Conservation (phyloP, 176 grass and related monocot species). For the Melocanna baccifera region DNA sequence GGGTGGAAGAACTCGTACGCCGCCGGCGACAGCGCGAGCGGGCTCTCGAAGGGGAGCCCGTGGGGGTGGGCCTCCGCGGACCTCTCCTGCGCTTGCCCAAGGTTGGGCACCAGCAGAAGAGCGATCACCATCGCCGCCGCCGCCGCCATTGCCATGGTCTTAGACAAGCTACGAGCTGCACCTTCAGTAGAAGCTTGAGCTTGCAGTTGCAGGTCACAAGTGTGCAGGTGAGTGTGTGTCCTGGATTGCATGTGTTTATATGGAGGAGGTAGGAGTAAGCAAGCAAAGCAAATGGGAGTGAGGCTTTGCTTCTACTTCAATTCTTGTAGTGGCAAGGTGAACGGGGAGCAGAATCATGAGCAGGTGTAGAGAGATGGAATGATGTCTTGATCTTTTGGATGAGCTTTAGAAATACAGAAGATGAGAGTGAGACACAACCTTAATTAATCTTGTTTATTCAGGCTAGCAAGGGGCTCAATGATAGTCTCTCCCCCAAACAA, state of each 20-base stretch:
- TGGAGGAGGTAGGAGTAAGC: slow-evolving; percentile 35
- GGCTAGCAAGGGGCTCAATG: slow-evolving; percentile 31
- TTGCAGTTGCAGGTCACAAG: slow-evolving; percentile 4
- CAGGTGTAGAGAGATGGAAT: slow-evolving; percentile 41
- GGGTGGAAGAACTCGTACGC: slow-evolving; percentile 91
- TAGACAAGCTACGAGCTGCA: slow-evolving; percentile 1
- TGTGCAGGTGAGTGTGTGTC: slow-evolving; percentile 17
- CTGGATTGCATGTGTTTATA: slow-evolving; percentile 37
- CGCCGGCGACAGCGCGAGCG: slow-evolving; percentile 58
- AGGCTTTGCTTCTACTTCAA: slow-evolving; percentile 69
- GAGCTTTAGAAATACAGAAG: slow-evolving; percentile 35
- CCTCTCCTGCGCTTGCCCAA: slow-evolving; percentile 40
- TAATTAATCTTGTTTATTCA: slow-evolving; percentile 39
- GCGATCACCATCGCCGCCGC: slow-evolving; percentile 19
- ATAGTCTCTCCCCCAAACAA: slow-evolving; percentile 29
- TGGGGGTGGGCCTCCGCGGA: slow-evolving; percentile 47
- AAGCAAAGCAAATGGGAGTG: slow-evolving; percentile 1
- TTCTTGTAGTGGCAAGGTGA: slow-evolving; percentile 41
- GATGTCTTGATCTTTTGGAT: slow-evolving; percentile 31
- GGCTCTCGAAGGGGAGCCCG: slow-evolving; percentile 76
- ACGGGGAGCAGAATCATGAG: slow-evolving; percentile 70
- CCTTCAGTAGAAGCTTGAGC: neutral
- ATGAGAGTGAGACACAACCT: slow-evolving; percentile 34
- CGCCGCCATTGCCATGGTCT: slow-evolving; percentile 13
- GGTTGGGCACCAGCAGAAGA: slow-evolving; percentile 35